These are phyloP conservation scores for Clavispora santaluciae DNA, from an alignment of 805 yeast species.

Conservation along the genomic window DNA sequence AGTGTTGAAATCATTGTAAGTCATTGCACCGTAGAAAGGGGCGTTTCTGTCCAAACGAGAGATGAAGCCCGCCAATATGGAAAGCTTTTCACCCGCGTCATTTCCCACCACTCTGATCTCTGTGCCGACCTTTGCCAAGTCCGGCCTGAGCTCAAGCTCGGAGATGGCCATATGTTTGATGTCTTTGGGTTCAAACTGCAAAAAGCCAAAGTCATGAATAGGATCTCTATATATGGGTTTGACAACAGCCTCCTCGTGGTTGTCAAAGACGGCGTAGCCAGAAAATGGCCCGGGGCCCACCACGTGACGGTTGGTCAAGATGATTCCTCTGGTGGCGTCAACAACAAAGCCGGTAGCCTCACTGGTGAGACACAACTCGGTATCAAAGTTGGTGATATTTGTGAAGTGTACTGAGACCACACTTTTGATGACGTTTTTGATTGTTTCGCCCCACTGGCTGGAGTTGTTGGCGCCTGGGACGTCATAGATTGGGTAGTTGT, in stretches of 20 bases:
- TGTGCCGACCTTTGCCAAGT: slow-evolving; percentile 82
- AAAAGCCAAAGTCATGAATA: slow-evolving; percentile 90
- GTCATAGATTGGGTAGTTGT: slow-evolving; percentile 12
- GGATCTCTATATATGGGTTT: slow-evolving; percentile 88
- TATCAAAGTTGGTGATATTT: slow-evolving; percentile 81
- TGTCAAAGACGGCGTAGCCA: slow-evolving; percentile 89
- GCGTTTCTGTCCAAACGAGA: slow-evolving; percentile 87
- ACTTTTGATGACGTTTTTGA: slow-evolving; percentile 72
- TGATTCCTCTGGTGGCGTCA: slow-evolving; percentile 74
- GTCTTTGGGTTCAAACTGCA: slow-evolving; percentile 66
- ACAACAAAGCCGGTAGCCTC: slow-evolving; percentile 97
- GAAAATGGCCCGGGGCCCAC: slow-evolving; percentile 94
- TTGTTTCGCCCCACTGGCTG: slow-evolving; percentile 68
- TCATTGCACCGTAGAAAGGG: slow-evolving; percentile 84
- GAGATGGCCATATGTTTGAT: slow-evolving; percentile 71
- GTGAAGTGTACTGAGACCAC: slow-evolving; percentile 89
- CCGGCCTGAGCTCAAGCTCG: slow-evolving; percentile 69
- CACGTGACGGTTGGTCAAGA: slow-evolving; percentile 88
- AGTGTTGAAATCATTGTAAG: slow-evolving; percentile 90
- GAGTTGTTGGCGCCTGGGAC: slow-evolving; percentile 16
- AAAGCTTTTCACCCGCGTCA: slow-evolving; percentile 91
- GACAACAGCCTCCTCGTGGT: slow-evolving; percentile 89
- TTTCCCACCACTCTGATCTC: slow-evolving; percentile 95
- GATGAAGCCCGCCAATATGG: slow-evolving; percentile 83
- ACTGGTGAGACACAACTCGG: slow-evolving; percentile 72